These are phyloP conservation scores for Stephanodiscus minutulus DNA, from an alignment of 108 stramenopile species.

Conservation along the genomic window DNA sequence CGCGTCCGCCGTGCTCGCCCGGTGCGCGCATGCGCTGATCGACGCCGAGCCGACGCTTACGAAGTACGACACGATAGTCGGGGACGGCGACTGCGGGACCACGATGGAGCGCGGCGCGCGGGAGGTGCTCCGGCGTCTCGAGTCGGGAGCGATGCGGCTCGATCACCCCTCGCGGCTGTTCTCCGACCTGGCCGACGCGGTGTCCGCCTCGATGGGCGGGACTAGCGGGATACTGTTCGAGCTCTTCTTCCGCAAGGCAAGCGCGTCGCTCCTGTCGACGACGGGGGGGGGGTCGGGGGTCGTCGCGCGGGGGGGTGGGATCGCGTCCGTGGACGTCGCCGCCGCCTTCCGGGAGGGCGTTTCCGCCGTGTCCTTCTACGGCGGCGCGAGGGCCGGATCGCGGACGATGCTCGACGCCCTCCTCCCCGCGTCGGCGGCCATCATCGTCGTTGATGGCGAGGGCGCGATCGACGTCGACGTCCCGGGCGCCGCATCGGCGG, in stretches of 20 bases:
- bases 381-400: conserved; percentile 90
- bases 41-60: conserved; percentile 85
- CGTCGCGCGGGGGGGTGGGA: conserved; percentile 8
- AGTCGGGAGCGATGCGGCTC: conserved; percentile 37
- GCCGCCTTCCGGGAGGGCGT: conserved; percentile 84
- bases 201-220: conserved; percentile 92
- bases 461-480: conserved; percentile 38
- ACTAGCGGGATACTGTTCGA: conserved; percentile 94
- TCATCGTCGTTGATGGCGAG: too few species aligned
- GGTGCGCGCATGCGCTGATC: conserved; percentile 57
- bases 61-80: conserved; percentile 90
- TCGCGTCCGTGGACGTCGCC: conserved; percentile 57
- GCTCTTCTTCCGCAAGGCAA: conserved; percentile 88
- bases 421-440: conserved; percentile 72
- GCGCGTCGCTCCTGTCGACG: conserved; percentile 34
- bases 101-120: conserved; percentile 94
- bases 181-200: conserved; percentile 74
- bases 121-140: conserved; percentile 66
- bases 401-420: conserved; percentile 98
- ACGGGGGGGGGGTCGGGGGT: conserved; percentile 12
- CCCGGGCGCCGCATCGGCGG: conserved; percentile 64
- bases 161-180: conserved; percentile 69
- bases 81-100: conserved; percentile 97
- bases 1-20: conserved; percentile 29
- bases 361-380: conserved; percentile 88